phyloP scores from a whole-genome alignment of 495 filamentous ascomycete species.

The Penicillium simplicissimum region DNA sequence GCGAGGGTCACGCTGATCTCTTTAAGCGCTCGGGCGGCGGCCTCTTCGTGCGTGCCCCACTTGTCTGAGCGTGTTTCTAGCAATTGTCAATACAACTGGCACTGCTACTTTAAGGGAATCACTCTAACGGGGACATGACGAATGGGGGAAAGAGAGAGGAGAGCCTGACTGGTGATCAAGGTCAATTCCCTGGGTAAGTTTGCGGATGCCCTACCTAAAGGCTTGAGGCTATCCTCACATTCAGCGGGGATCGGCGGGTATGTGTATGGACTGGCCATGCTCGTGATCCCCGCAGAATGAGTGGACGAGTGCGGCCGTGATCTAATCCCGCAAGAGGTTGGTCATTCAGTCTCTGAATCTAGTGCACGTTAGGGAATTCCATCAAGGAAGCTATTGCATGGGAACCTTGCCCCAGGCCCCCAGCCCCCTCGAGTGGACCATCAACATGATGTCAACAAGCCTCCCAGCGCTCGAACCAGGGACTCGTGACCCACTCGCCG shows the following conservation, averaged over 20 bases:
- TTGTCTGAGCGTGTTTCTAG: constrained; percentile 16
- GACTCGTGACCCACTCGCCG: constrained; percentile 8
- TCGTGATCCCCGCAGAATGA: constrained; percentile 8
- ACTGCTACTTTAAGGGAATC: background rate
- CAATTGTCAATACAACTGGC: constrained; percentile 4
- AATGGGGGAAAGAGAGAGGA: background rate
- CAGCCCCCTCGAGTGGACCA: constrained; percentile 8
- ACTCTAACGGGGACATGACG: background rate
- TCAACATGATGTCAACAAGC: constrained; percentile 22
- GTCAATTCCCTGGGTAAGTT: constrained; percentile 11
- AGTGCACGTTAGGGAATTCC: background rate
- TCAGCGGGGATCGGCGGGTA: constrained; percentile 21
- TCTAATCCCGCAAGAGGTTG: background rate
- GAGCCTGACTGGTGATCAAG: constrained; percentile 14
- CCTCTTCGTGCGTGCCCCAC: constrained; percentile 17
- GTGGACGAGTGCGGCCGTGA: background rate
- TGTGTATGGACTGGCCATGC: constrained; percentile 17
- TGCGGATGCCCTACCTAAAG: constrained; percentile 2
- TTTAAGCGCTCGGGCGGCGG: constrained; percentile 10
- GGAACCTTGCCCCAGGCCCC: constrained; percentile 4
- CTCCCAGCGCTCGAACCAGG: constrained; percentile 4
- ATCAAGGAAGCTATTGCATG: background rate
- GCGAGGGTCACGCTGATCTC: constrained; percentile 3
- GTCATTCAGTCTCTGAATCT: background rate
- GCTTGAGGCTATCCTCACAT: constrained; percentile 16